A percentile compares a stretch with the other conserved stretches of the same genome.
Conservation (phyloP, 2,329 filamentous ascomycete species). For the Eutypella sp. region DNA sequence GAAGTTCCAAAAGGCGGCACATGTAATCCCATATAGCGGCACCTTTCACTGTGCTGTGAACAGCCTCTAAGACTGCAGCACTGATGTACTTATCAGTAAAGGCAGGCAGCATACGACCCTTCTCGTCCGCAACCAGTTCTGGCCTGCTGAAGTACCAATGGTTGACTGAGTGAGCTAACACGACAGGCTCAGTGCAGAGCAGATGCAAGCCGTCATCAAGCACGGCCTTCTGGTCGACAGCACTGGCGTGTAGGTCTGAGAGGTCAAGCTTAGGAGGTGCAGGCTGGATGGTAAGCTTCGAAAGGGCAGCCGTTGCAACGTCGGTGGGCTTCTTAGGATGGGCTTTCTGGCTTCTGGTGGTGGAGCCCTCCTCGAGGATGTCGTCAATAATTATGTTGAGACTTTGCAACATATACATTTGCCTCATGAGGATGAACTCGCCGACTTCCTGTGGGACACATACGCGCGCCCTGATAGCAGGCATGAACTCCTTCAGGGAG, state of each 20-base stretch:
- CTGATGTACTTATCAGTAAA: constrained; percentile 39
- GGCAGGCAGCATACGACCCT: constrained; percentile 32
- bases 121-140: constrained; percentile 40
- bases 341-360: constrained; percentile 18
- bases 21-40: constrained; percentile 39
- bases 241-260: constrained; percentile 24
- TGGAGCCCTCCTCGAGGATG: constrained; percentile 35
- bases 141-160: constrained; percentile 33
- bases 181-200: constrained; percentile 26
- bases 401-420: constrained; percentile 29
- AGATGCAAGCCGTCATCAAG: constrained; percentile 32
- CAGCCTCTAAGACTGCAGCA: constrained; percentile 34
- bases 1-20: constrained; percentile 28
- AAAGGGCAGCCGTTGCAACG: constrained; percentile 23
- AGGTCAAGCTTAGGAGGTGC: constrained; percentile 24
- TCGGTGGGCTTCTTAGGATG: constrained; percentile 26
- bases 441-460: constrained; percentile 25
- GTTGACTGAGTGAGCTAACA: constrained; percentile 31
- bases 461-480: constrained; percentile 16
- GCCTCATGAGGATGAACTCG: constrained; percentile 35
- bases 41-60: constrained; percentile 30
- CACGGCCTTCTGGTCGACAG: constrained; percentile 27
- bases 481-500: constrained; percentile 16
- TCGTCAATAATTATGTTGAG: constrained; percentile 39
- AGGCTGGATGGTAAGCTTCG: constrained; percentile 26